Conservation (phyloP, 2,329 filamentous ascomycete species). For the Exophiala oligosperma region DNA sequence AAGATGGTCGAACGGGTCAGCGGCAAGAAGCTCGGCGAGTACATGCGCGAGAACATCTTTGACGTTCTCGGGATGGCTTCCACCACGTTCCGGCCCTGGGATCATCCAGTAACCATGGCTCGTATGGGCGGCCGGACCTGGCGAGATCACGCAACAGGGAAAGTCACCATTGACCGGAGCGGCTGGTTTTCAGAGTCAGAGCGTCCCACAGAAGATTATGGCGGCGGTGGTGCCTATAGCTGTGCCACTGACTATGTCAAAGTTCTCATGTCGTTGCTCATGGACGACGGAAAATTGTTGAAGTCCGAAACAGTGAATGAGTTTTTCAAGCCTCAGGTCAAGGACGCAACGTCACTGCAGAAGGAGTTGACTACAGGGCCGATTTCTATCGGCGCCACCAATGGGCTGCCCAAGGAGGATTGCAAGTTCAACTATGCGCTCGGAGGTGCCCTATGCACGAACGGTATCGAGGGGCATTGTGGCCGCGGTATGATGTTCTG, state of each 20-base stretch:
- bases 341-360: background rate
- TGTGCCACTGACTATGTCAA: slow-evolving; percentile 31
- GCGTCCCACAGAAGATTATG: slow-evolving; percentile 39
- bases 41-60: slow-evolving; percentile 47
- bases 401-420: background rate
- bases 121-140: background rate
- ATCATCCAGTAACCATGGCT: background rate
- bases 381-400: background rate
- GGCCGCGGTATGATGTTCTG: slow-evolving; percentile 15
- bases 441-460: slow-evolving; percentile 3
- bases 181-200: slow-evolving; percentile 36
- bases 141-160: slow-evolving; percentile 38
- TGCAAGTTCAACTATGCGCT: slow-evolving; percentile 5
- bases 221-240: slow-evolving; percentile 46
- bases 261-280: slow-evolving; percentile 32
- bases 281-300: slow-evolving; percentile 34
- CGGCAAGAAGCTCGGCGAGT: slow-evolving; percentile 42
- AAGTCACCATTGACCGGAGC: slow-evolving; percentile 39
- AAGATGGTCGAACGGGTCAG: slow-evolving; percentile 51
- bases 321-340: slow-evolving; percentile 11
- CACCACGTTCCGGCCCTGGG: slow-evolving; percentile 1
- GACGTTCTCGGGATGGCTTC: slow-evolving; percentile 42
- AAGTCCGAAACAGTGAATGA: slow-evolving; percentile 19
- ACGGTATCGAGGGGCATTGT: slow-evolving; percentile 5
- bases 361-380: background rate